Percentiles rank a stretch among this genome's conserved stretches.
Evolutionary conservation across 495 filamentous ascomycete species (phyloP).

Genomic region (Tirmania nivea): DNA sequence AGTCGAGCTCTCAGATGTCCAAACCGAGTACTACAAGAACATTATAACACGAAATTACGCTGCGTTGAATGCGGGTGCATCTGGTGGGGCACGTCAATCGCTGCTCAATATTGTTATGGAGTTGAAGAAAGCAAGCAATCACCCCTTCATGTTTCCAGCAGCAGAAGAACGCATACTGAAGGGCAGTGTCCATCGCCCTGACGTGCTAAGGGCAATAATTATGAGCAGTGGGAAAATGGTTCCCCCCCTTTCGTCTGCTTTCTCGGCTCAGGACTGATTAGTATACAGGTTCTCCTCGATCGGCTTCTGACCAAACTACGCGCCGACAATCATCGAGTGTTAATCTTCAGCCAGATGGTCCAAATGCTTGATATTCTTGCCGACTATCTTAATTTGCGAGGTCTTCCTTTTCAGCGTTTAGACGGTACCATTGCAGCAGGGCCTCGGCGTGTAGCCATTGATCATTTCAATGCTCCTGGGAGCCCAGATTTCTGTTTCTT

Average conservation of each 20-base stretch:
- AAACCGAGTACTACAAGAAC: constrained; percentile 96
- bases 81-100: constrained; percentile 53
- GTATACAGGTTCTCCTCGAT: constrained; percentile 48
- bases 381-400: constrained; percentile 74
- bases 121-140: constrained; percentile 94
- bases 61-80: constrained; percentile 71
- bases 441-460: constrained; percentile 72
- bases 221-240: constrained; percentile 96
- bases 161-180: constrained; percentile 72
- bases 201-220: constrained; percentile 72
- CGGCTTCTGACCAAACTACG: constrained; percentile 77
- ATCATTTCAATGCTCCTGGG: constrained; percentile 88
- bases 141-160: constrained; percentile 90
- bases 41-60: constrained; percentile 93
- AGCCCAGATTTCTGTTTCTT: constrained; percentile 94
- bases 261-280: too few species aligned
- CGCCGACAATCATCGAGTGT: constrained; percentile 74
- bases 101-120: constrained; percentile 99
- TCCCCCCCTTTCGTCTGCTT: background rate
- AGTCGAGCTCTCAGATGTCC: constrained; percentile 83
- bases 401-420: constrained; percentile 77
- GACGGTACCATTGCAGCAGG: constrained; percentile 83
- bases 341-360: constrained; percentile 99
- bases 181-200: constrained; percentile 56
- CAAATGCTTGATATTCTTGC: constrained; percentile 92